Evolutionary conservation across 2,329 filamentous ascomycete genomes (phyloP), one percentile per base, ranked within the genome.

Genomic region (Pseudocercospora musae): DNA sequence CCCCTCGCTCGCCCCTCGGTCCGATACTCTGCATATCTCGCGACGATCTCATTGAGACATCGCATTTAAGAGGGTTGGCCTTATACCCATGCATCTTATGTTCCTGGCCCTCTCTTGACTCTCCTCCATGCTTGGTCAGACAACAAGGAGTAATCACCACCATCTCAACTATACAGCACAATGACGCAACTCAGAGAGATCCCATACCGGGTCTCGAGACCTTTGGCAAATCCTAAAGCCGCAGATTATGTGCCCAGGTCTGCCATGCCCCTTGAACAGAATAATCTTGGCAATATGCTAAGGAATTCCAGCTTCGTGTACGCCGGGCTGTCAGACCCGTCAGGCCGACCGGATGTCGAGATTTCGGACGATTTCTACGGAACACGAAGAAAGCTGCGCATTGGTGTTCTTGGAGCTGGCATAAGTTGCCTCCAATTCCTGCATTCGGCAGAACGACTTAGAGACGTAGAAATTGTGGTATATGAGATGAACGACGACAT

Each of bases 401-500:
- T 69, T 27, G 67, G 63, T 20, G 62, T 69, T 5, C 58, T 69
- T 18, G 67, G 67, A 33, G 67, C 67, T 2, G 67, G 67, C n/a
- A 67, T 68, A 52, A 67, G 64, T 44, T 58, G 67, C 11, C 40
- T 69, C n/a, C 63, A 69, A 33, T 69, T 68, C 50, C 55, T 69
- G n/a, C 66, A 67, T 46, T 66, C 62, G 15, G 66, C 66, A 3
- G 66, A 67, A 40, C 55, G 52, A 52, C 33, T 69, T 27, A 58
- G 61, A 57, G 62, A 67, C 53, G 61, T 67, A 52, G 67, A 69
- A 15, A 65, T 67, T 6, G 67, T 67, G 23, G 67, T 69, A 7
- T 70, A 68, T 27, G 68, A 70, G 63, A 62, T 62, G 69, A 77
- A 77, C 50, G 64, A 72, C n/a, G 71, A 74, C 42, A 66, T 77